Conservation (phyloP, 1,139 yeast genomes). For the Sugiyamaella japonica region DNA sequence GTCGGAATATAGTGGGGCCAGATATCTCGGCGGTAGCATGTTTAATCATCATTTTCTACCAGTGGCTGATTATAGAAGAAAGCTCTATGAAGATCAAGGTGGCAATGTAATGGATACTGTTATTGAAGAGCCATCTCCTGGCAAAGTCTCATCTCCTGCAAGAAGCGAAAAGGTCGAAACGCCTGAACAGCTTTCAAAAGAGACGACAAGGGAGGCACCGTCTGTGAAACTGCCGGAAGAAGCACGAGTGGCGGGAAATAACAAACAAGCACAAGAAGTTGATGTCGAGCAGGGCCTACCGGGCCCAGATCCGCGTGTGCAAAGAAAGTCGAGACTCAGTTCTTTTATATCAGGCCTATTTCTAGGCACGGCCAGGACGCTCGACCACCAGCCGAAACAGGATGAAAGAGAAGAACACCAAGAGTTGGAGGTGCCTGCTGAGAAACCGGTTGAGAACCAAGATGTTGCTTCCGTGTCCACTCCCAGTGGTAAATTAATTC, state of each 20-base stretch:
- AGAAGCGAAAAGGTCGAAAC: neutral
- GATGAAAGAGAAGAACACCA: neutral
- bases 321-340: neutral
- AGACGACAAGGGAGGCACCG: neutral
- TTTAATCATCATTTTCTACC: conserved; percentile 9
- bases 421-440: neutral
- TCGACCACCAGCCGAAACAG: neutral
- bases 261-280: neutral
- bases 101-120: neutral
- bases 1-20: neutral
- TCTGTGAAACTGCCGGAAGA: neutral
- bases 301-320: neutral
- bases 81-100: neutral
- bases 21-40: conserved; percentile 8
- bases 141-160: neutral
- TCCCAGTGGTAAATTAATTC: conserved; percentile 11
- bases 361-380: neutral
- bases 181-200: neutral
- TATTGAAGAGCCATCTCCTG: neutral
- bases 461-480: neutral
- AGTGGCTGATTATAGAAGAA: conserved; percentile 11
- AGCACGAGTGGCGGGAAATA: neutral
- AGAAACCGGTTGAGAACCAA: neutral
- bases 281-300: neutral
- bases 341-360: neutral